These are phyloP conservation scores for Gastroboletus turbinatus DNA, from an alignment of 1,284 basidiomycete genomes.

Conservation along the genomic window DNA sequence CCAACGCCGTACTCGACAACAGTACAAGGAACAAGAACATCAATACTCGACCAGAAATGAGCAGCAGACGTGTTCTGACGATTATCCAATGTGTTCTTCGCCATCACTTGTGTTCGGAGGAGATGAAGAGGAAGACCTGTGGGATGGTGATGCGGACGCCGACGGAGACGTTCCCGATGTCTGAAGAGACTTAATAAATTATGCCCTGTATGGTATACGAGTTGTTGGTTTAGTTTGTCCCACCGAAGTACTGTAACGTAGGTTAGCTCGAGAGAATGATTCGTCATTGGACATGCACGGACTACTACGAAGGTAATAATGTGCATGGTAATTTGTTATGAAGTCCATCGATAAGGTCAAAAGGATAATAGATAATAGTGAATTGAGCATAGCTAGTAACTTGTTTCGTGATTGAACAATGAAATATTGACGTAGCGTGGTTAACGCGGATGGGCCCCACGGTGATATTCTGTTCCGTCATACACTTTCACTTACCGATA, in stretches of 20 bases:
- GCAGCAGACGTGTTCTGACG: slow-evolving; percentile 26
- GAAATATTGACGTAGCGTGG: no score
- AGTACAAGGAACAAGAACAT: slow-evolving; percentile 37
- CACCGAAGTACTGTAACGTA: slow-evolving; percentile 22
- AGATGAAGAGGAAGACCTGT: slow-evolving; percentile 24
- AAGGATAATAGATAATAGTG: slow-evolving; percentile 34
- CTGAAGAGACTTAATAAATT: slow-evolving; percentile 13
- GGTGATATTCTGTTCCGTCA: no score
- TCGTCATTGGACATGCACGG: not conserved
- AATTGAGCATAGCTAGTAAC: not conserved
- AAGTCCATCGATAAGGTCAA: slow-evolving; percentile 35
- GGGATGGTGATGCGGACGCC: slow-evolving; percentile 23
- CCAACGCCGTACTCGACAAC: slow-evolving; percentile 57
- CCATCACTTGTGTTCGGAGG: slow-evolving; percentile 9
- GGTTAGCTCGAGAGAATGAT: not conserved
- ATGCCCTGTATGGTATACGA: slow-evolving; percentile 21
- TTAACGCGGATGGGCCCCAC: no score
- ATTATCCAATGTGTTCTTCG: slow-evolving; percentile 29
- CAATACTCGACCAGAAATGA: slow-evolving; percentile 8
- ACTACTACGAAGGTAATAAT: not conserved
- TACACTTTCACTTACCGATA: not conserved
- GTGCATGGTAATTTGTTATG: not conserved
- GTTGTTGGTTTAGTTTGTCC: slow-evolving; percentile 23
- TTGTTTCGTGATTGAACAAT: not conserved
- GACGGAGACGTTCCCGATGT: slow-evolving; percentile 21